Percentiles rank a stretch among this genome's conserved stretches.
phyloP scores from a whole-genome alignment of 1,284 basidiomycete species.

The Tetrapyrgos nigripes region DNA sequence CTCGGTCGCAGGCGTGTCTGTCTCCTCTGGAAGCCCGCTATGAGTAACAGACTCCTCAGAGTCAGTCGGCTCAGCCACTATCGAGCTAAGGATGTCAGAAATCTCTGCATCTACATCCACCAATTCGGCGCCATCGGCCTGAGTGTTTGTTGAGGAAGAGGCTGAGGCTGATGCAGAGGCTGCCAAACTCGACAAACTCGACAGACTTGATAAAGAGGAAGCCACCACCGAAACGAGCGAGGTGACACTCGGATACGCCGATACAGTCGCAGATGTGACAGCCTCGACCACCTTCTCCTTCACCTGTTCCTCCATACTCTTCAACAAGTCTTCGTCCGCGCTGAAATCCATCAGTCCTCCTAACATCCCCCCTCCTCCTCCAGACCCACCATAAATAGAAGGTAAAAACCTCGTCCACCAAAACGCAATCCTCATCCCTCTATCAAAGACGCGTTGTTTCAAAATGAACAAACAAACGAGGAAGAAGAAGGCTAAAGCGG shows the following conservation, averaged over 20 bases:
- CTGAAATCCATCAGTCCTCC: no score
- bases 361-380: no score
- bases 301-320: slow-evolving; percentile 28
- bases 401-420: slow-evolving; percentile 84
- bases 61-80: background rate
- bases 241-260: background rate
- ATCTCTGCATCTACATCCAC: no score
- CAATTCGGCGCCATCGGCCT: no score
- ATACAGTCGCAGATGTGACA: background rate
- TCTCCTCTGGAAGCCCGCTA: background rate
- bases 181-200: background rate
- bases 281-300: background rate
- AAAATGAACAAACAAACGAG: slow-evolving; percentile 87
- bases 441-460: slow-evolving; percentile 85
- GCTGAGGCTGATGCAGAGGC: background rate
- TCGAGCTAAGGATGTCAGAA: background rate
- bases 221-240: background rate
- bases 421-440: slow-evolving; percentile 70
- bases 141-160: no score
- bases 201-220: background rate
- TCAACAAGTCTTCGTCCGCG: slow-evolving; percentile 35
- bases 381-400: no score
- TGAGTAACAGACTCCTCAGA: background rate
- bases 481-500: slow-evolving; percentile 81
- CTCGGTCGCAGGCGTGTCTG: background rate